Conservation (phyloP, 768 basidiomycete genomes). For the Boletus vermiculosoides region DNA sequence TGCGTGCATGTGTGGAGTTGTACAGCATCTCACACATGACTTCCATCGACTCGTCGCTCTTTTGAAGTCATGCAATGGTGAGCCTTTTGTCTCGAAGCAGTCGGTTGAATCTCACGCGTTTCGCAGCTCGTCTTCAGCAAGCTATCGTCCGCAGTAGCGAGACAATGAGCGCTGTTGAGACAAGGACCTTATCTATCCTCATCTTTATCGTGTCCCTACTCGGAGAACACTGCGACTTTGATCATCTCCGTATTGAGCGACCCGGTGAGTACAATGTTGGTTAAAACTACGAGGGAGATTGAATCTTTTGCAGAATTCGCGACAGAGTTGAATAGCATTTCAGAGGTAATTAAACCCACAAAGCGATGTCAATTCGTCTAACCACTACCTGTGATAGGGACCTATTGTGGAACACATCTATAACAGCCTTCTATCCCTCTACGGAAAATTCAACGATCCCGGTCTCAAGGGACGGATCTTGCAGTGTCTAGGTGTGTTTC, state of each 20-base stretch:
- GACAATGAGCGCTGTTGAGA: conserved; percentile 47
- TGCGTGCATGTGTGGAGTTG: conserved; percentile 86
- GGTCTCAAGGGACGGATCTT: conserved; percentile 69
- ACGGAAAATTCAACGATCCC: conserved; percentile 60
- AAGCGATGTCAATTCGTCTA: background rate
- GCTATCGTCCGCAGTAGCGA: conserved; percentile 44
- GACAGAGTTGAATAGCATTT: conserved; percentile 55
- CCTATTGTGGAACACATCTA: conserved; percentile 86
- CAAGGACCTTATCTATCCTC: conserved; percentile 61
- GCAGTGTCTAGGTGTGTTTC: conserved; percentile 75
- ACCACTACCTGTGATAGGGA: conserved; percentile 37
- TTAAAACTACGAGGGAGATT: background rate
- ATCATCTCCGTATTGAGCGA: conserved; percentile 62
- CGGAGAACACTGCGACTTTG: conserved; percentile 88
- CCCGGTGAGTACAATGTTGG: conserved; percentile 43
- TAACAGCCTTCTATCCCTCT: conserved; percentile 63
- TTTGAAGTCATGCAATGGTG: conserved; percentile 83
- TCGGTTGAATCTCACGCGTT: conserved; percentile 7
- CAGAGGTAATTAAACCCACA: conserved; percentile 40
- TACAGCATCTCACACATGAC: conserved; percentile 84
- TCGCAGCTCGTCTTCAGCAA: conserved; percentile 61
- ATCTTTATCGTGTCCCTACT: conserved; percentile 84
- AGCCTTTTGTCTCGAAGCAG: background rate
- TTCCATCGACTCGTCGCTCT: conserved; percentile 74
- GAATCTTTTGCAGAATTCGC: conserved; percentile 45